Evolutionary conservation across 129 eudicot species (phyloP).

Genomic region (Lonicera japonica): DNA sequence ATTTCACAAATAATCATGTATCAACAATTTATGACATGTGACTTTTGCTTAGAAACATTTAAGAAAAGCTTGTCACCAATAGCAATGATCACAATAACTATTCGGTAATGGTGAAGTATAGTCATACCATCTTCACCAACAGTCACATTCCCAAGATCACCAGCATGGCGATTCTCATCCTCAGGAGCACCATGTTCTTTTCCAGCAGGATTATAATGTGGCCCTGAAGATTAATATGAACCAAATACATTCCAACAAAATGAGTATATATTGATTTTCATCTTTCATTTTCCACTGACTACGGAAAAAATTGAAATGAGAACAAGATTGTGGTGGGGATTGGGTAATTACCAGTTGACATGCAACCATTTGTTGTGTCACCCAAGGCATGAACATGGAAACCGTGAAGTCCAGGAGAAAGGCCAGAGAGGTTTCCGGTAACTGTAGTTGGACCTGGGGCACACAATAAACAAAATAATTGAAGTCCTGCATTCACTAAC

Average conservation of each 20-base stretch:
- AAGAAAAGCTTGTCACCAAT: background rate
- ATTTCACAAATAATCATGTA: background rate
- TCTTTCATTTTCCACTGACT: background rate
- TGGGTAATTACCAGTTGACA: constrained; percentile 80
- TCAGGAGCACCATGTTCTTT: constrained; percentile 96
- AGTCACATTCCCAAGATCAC: constrained; percentile 90
- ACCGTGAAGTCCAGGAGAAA: constrained; percentile 83
- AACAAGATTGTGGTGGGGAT: background rate
- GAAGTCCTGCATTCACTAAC: background rate
- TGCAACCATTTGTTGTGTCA: constrained; percentile 97
- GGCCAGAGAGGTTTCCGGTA: constrained; percentile 72
- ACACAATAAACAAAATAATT: constrained; percentile 6
- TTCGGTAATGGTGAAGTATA: constrained; percentile 4
- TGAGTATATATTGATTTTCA: background rate
- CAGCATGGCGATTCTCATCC: constrained; percentile 95
- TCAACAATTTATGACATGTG: too few relatives aligned
- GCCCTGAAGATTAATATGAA: constrained; percentile 45
- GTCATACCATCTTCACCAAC: constrained; percentile 89
- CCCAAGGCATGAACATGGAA: constrained; percentile 98
- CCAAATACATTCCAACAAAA: background rate
- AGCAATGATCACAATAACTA: background rate
- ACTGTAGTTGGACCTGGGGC: constrained; percentile 78
- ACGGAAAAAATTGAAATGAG: background rate
- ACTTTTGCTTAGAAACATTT: background rate
- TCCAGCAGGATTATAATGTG: constrained; percentile 88